Evolutionary conservation across 106 monocot genomes (phyloP), one percentile per base, ranked within the genome.

Genomic region (Amphibolis antarctica): DNA sequence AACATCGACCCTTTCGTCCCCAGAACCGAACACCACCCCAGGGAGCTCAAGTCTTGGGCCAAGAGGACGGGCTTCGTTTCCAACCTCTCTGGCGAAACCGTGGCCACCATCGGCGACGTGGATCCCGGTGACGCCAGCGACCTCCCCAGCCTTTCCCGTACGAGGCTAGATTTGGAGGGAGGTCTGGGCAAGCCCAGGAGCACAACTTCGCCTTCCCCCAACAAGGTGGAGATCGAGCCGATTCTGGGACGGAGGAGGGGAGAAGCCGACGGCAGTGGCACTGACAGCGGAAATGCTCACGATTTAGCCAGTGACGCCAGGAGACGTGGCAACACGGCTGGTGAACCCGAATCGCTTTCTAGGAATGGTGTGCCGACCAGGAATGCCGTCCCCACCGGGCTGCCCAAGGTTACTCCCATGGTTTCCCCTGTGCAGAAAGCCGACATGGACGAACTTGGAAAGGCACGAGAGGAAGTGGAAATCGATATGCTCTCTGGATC

Each of bases 41-140:
- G 47, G 15, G 98, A 91, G 46, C 91, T 98, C 53, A 80, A 69
- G 54, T 87, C 90, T 27, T 98, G 98, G 98, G 98, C 98, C 20
- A 82, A 66, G 55, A 70, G 98, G 21, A 98, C 98, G 31, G 90
- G 98, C 0, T 98, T 90, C 67, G 82, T 83, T 55, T 66, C 82
- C 48, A 80, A 69, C 26, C 49, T 75, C 68, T 90, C 96, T 31
- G 86, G 87, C 25, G 90, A 91, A 73, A 74, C 81, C 56, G 59
- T 71, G 2, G 19, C 64, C 65, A 72, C 47, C 52, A 1, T 59
- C 63, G 62, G 60, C 64, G 75, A 74, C 45, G 19, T 36, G 21
- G 70, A 70, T 46, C 44, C 7, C 15, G 26, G 30, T 22, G 68
- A 67, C 1, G 15, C 22, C 10, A 43, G 59, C 42, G 4, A 18